Evolutionary conservation across 371 early-diverging fungal genomes (phyloP).

Genomic region (Mortierella sp.): DNA sequence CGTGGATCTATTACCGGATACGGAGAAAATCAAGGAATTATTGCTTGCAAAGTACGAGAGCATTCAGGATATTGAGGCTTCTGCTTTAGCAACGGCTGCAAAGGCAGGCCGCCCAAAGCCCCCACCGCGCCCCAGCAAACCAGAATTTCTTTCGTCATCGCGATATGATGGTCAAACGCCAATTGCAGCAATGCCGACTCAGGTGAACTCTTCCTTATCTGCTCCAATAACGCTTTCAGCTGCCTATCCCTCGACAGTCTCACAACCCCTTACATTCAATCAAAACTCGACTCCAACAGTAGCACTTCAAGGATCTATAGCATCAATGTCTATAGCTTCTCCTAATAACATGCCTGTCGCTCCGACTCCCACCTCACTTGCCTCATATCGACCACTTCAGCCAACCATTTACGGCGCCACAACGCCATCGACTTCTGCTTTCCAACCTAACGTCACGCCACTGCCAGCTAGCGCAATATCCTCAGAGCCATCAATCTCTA

Average conservation of each 20-base stretch:
- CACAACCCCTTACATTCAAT: background rate
- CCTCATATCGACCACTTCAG: slow-evolving; percentile 28
- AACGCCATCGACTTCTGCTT: background rate
- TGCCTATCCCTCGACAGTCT: background rate
- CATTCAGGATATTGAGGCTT: slow-evolving; percentile 35
- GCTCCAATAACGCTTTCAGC: slow-evolving; percentile 13
- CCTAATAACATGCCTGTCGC: background rate
- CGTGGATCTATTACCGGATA: slow-evolving; percentile 23
- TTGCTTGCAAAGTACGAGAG: slow-evolving; percentile 39
- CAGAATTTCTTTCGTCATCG: slow-evolving; percentile 35
- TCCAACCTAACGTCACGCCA: slow-evolving; percentile 6
- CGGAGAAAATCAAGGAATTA: slow-evolving; percentile 43
- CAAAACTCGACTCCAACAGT: background rate
- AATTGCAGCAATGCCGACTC: slow-evolving; percentile 4
- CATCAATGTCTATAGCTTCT: slow-evolving; percentile 5
- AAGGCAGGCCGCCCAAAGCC: slow-evolving; percentile 44
- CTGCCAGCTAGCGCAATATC: background rate
- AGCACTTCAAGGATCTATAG: slow-evolving; percentile 9
- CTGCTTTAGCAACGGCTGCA: slow-evolving; percentile 41
- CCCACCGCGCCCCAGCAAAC: slow-evolving; percentile 48
- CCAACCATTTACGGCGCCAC: slow-evolving; percentile 19
- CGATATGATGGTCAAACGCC: slow-evolving; percentile 24
- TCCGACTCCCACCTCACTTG: slow-evolving; percentile 22
- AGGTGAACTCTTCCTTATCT: slow-evolving; percentile 12
- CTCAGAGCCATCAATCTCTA: slow-evolving; percentile 2